phyloP scores from a whole-genome alignment of 2,329 filamentous ascomycete species.

The Rhynchosporium graminicola region DNA sequence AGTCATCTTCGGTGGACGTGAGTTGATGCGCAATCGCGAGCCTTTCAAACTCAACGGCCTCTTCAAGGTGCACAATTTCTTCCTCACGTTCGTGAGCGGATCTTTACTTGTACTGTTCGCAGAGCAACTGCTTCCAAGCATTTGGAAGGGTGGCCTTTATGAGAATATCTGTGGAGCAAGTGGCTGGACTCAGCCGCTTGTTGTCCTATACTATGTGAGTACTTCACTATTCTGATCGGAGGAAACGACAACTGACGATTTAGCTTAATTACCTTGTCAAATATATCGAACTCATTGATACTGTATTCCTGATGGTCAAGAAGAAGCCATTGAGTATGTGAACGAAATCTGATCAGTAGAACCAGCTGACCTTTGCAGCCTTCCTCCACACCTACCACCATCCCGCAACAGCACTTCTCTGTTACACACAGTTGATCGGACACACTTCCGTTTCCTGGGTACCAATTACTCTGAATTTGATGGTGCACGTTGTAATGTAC shows the following conservation, averaged over 20 bases:
- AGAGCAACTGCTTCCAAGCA: slow-evolving; percentile 35
- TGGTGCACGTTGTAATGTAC: slow-evolving; percentile 39
- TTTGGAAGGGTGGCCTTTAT: slow-evolving; percentile 72
- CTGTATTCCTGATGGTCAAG: slow-evolving; percentile 37
- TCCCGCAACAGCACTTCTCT: slow-evolving; percentile 36
- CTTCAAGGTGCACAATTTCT: slow-evolving; percentile 37
- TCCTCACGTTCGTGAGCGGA: slow-evolving; percentile 33
- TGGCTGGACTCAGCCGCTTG: slow-evolving; percentile 91
- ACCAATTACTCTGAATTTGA: slow-evolving; percentile 37
- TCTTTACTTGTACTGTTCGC: slow-evolving; percentile 32
- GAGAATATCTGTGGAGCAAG: slow-evolving; percentile 81
- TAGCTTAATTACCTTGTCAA: slow-evolving; percentile 38
- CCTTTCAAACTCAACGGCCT: slow-evolving; percentile 33
- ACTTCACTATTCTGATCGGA: neutral
- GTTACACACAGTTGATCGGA: slow-evolving; percentile 36
- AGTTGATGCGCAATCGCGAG: slow-evolving; percentile 33
- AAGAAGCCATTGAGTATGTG: slow-evolving; percentile 38
- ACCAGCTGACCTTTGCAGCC: slow-evolving; percentile 20
- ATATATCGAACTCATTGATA: slow-evolving; percentile 38
- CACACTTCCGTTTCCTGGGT: slow-evolving; percentile 38
- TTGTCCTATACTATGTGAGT: slow-evolving; percentile 93
- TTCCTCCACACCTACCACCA: slow-evolving; percentile 40
- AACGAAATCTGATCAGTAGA: neutral
- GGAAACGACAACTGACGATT: slow-evolving; percentile 13
- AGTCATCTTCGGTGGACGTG: slow-evolving; percentile 35